These are phyloP conservation scores for Coemansia sp. DNA, from an alignment of 192 early-diverging fungal genomes.

Conservation along the genomic window DNA sequence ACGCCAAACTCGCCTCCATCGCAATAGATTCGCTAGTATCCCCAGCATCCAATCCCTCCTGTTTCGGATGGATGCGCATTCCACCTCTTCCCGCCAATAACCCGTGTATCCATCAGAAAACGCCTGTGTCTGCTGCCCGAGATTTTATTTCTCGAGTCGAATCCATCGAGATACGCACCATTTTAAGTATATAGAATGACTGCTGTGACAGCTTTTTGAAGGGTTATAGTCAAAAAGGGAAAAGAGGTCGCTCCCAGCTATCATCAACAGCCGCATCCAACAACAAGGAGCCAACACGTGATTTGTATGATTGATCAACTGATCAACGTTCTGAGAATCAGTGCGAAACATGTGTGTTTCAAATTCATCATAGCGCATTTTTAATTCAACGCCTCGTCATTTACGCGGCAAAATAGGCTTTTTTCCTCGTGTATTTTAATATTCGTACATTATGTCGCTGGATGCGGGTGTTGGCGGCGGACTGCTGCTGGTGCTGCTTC, in stretches of 20 bases:
- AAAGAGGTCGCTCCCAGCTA: conserved; percentile 2
- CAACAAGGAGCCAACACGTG: not conserved
- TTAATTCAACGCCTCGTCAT: not conserved
- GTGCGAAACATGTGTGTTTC: not conserved
- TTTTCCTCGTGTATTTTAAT: not conserved
- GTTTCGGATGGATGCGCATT: conserved; percentile 9
- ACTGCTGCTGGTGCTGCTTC: conserved; percentile 16
- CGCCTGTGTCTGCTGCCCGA: too few relatives aligned
- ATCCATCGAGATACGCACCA: conserved; percentile 17
- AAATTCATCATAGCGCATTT: not conserved
- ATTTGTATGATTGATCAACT: not conserved
- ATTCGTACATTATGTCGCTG: conserved; percentile 2
- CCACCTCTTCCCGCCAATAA: too few relatives aligned
- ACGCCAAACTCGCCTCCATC: too few relatives aligned
- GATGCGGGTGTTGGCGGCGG: conserved; percentile 17
- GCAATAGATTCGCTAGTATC: too few relatives aligned
- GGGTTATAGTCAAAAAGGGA: conserved; percentile 4
- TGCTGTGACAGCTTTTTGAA: conserved; percentile 2
- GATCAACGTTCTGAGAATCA: not conserved
- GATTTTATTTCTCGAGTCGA: too few relatives aligned
- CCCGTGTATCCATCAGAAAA: too few relatives aligned
- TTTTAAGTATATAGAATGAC: conserved; percentile 11
- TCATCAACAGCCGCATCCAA: not conserved
- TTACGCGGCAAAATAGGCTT: too few relatives aligned
- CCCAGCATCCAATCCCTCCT: not conserved